phyloP scores from a whole-genome alignment of 495 filamentous ascomycete genomes.

The Aspergillus egyptiacus region DNA sequence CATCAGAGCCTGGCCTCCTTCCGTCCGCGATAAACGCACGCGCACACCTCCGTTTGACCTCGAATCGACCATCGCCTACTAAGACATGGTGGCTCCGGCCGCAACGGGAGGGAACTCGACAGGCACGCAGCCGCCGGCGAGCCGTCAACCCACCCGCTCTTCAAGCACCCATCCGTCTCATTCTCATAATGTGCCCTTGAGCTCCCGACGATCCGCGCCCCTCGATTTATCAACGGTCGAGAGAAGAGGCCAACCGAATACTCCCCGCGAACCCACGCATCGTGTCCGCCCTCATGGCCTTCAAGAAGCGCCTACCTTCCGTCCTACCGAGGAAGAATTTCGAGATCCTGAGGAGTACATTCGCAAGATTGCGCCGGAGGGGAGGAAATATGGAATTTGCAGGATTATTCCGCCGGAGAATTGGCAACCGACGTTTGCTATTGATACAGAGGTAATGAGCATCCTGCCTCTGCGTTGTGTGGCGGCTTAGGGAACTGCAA shows the following conservation, averaged over 20 bases:
- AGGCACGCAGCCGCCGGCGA: slow-evolving; percentile 32
- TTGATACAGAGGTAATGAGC: slow-evolving; percentile 87
- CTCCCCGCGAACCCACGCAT: slow-evolving; percentile 69
- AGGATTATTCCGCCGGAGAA: slow-evolving; percentile 89
- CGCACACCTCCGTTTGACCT: slow-evolving; percentile 15
- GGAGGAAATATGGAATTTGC: slow-evolving; percentile 79
- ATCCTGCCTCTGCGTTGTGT: not conserved
- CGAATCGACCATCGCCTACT: slow-evolving; percentile 17
- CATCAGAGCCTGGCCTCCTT: slow-evolving; percentile 24
- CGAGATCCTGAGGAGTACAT: slow-evolving; percentile 92
- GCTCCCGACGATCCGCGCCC: slow-evolving; percentile 62
- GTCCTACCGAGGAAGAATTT: slow-evolving; percentile 89
- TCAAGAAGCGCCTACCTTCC: slow-evolving; percentile 84
- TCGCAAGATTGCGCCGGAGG: slow-evolving; percentile 79
- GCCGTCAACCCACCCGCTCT: slow-evolving; percentile 36
- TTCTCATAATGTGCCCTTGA: slow-evolving; percentile 58
- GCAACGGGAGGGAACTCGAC: slow-evolving; percentile 40
- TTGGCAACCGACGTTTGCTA: slow-evolving; percentile 92
- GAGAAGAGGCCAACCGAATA: slow-evolving; percentile 71
- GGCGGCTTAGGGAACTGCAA: not conserved
- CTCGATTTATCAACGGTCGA: slow-evolving; percentile 89
- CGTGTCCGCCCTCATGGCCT: slow-evolving; percentile 74
- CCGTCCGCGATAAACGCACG: slow-evolving; percentile 25
- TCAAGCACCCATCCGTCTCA: slow-evolving; percentile 43
- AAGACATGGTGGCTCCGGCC: slow-evolving; percentile 49